Evolutionary conservation across 495 filamentous ascomycete species (phyloP).

Genomic region (Podospora bellae-mahoneyi): DNA sequence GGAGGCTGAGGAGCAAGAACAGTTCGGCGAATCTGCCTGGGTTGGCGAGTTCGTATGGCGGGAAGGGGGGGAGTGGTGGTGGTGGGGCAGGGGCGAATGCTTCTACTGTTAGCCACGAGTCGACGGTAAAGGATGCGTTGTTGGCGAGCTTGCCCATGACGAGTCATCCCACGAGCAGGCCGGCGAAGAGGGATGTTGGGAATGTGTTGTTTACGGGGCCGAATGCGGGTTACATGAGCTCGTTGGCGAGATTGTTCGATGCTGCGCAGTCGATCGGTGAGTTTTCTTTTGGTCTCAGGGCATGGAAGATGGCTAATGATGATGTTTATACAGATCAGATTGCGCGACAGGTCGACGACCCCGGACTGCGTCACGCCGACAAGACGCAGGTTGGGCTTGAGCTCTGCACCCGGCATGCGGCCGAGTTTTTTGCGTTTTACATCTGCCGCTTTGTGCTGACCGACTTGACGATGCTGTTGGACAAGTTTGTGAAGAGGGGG

Average conservation of each 20-base stretch:
- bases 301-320: conserved; percentile 13
- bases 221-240: conserved; percentile 84
- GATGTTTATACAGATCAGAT: conserved; percentile 71
- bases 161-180: conserved; percentile 54
- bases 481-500: conserved; percentile 95
- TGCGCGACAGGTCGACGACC: conserved; percentile 91
- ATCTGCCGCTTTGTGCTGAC: conserved; percentile 88
- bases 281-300: conserved; percentile 31
- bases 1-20: conserved; percentile 84
- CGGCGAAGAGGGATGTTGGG: conserved; percentile 64
- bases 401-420: conserved; percentile 85
- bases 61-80: conserved; percentile 36
- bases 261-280: conserved; percentile 89
- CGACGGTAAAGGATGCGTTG: conserved; percentile 54
- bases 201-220: conserved; percentile 73
- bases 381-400: conserved; percentile 92
- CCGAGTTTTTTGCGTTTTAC: conserved; percentile 97
- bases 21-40: conserved; percentile 54
- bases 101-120: conserved; percentile 40
- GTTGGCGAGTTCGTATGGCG: conserved; percentile 45
- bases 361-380: conserved; percentile 72
- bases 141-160: conserved; percentile 85
- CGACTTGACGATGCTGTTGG: conserved; percentile 81
- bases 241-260: conserved; percentile 89
- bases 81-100: conserved; percentile 16